Evolutionary conservation across 768 basidiomycete species (phyloP), one percentile per base, ranked within the genome.

Genomic region (Termitomyces heimii): DNA sequence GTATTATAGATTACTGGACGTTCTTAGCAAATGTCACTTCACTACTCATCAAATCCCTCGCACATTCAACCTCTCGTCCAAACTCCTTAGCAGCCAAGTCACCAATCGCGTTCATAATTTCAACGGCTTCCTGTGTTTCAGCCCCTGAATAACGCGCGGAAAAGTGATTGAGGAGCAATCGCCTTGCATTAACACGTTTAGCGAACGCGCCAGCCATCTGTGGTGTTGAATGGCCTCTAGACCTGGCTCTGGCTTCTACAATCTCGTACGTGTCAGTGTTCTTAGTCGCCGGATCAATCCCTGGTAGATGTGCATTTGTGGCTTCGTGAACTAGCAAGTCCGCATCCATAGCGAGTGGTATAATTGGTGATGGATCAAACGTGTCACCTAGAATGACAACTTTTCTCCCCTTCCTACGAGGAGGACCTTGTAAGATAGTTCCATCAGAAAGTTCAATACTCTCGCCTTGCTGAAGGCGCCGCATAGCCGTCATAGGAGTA

Each of bases 131-230:
- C 35, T 73, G 75, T 44, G 78, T 71, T 48, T 85, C 81, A 61
- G 87, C 78, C 6, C 88, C 88, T 0, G 86, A 76, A 67, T 92
- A 95, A 62, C 88, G 80, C 28, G 89, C 73, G 51, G 91, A 92
- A 67, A 96, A 91, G 68, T 96, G 93, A 65, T 94, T 95, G 48
- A 97, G 72, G 40, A 89, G 72, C 20, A 96, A 75, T 55, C 71
- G 77, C 57, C 71, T 73, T 26, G 92, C 89, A 5, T 77, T 66
- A 40, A 91, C 81, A 9, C 70, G 72, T 66, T 78, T 83, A 5
- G 89, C 94, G 66, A 95, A 95, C 13, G 75, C 75, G 12, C 86
- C 94, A 8, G 92, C 94, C 85, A 94, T 89, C 65, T 92, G 89
- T 1, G 94, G 92, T 13, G 94, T 97, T 5, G 91, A 93, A 69